phyloP scores from a whole-genome alignment of 192 early-diverging fungal species.

The Coemansia sp. region DNA sequence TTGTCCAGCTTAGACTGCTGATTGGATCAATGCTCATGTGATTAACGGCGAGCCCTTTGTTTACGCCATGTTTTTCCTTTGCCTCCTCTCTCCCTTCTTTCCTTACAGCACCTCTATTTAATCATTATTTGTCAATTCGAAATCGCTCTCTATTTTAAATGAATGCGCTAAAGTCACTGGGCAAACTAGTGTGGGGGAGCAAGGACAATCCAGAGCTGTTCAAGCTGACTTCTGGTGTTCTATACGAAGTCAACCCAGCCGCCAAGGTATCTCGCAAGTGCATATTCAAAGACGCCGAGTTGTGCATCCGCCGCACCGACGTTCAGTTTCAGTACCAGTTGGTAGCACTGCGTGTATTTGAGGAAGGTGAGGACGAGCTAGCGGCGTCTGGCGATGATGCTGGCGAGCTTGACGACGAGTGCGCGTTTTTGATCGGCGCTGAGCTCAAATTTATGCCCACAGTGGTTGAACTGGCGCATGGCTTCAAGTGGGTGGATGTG shows the following conservation, averaged over 20 bases:
- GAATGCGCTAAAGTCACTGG: slow-evolving; percentile 66
- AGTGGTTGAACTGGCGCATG: slow-evolving; percentile 21
- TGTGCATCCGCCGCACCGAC: slow-evolving; percentile 67
- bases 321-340: slow-evolving; percentile 69
- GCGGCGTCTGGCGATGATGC: slow-evolving; percentile 47
- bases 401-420: slow-evolving; percentile 61
- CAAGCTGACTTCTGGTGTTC: slow-evolving; percentile 62
- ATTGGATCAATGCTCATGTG: neutral
- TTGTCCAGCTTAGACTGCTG: neutral
- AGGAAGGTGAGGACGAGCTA: slow-evolving; percentile 72
- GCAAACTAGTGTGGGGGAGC: slow-evolving; percentile 67
- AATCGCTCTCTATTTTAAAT: slow-evolving; percentile 32
- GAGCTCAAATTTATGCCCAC: slow-evolving; percentile 31
- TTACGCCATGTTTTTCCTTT: neutral
- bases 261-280: slow-evolving; percentile 52
- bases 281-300: slow-evolving; percentile 65
- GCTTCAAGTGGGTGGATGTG: slow-evolving; percentile 38
- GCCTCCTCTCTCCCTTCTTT: neutral
- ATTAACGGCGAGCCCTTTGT: neutral
- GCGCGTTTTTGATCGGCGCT: slow-evolving; percentile 66
- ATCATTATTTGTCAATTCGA: neutral
- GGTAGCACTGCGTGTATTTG: slow-evolving; percentile 70
- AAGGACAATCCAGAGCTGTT: slow-evolving; percentile 55
- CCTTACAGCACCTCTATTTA: neutral
- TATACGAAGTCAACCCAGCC: slow-evolving; percentile 59